Percentiles rank a stretch among this genome's conserved stretches.
phyloP scores from a whole-genome alignment of 2,329 filamentous ascomycete genomes.

The Alternaria tenuissima region DNA sequence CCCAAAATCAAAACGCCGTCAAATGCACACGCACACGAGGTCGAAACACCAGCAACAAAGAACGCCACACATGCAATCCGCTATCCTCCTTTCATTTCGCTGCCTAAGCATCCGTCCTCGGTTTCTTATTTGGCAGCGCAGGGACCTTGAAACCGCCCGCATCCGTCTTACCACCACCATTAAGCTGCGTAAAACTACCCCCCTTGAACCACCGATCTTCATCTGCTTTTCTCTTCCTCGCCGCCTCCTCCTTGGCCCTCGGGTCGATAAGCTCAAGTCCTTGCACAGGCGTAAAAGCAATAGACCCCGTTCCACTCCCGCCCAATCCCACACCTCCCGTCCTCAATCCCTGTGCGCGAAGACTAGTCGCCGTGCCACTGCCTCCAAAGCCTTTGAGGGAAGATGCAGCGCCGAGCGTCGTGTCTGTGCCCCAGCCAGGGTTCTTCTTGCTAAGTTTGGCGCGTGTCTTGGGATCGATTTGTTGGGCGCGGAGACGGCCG shows the following conservation, averaged over 20 bases:
- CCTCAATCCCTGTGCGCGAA: slow-evolving; percentile 81
- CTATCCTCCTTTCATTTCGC: too few species aligned
- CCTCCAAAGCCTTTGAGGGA: slow-evolving; percentile 82
- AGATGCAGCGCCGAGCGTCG: slow-evolving; percentile 62
- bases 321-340: slow-evolving; percentile 80
- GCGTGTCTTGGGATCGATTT: slow-evolving; percentile 91
- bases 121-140: slow-evolving; percentile 76
- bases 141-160: slow-evolving; percentile 84
- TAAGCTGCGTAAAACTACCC: slow-evolving; percentile 93
- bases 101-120: slow-evolving; percentile 27
- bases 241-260: slow-evolving; percentile 86
- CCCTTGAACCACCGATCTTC: slow-evolving; percentile 97
- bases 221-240: slow-evolving; percentile 89
- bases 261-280: slow-evolving; percentile 95
- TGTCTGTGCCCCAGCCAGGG: slow-evolving; percentile 87
- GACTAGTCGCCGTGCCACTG: slow-evolving; percentile 69
- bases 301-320: slow-evolving; percentile 75
- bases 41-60: too few species aligned
- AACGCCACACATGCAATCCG: too few species aligned
- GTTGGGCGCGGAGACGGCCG: slow-evolving; percentile 84
- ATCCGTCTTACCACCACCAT: slow-evolving; percentile 57
- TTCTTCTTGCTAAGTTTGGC: slow-evolving; percentile 95
- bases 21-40: too few species aligned
- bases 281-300: slow-evolving; percentile 94
- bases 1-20: too few species aligned